Evolutionary conservation across 805 yeast species (phyloP), one percentile per base, ranked within the genome.

Genomic region (Yarrowia keelungensis): DNA sequence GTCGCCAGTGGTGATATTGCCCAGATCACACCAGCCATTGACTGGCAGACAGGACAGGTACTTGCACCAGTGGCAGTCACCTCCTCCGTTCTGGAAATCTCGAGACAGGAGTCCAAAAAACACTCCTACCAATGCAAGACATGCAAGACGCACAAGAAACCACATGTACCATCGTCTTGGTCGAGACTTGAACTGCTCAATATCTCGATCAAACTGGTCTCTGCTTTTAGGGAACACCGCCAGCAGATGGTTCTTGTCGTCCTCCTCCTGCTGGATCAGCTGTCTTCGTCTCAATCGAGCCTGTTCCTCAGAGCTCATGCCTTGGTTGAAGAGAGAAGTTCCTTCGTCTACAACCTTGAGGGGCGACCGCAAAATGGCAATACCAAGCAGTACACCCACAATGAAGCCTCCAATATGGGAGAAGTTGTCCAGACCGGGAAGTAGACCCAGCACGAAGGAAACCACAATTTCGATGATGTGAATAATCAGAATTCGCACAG

Each of bases 321-420:
- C 50, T 16, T 42, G 49, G 35, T 42, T 42, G 19, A 50, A 51
- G 26, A 65, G 39, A 11, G 61, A 51, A 3, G 51, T 26, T 9
- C 68, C 68, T 5, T 65, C 68, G 69, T 41, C 58, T 2, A 74
- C 70, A 35, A 76, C 61, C 41, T 69, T 69, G 16, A 80, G 78
- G 1, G 93, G 93, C 70, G 86, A 88, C 47, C 85, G 81, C 47
- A 89, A 73, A 11, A 88, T 71, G 0, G 83, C 77, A 0, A 86
- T 73, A 0, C 89, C 85, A 42, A 81, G 71, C 36, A 85, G 74
- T 0, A 86, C 46, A 0, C 93, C 93, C 77, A 86, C 78, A 32
- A 86, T 83, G 77, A 89, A 87, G 7, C 93, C 93, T 11, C 93
- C 93, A 72, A 89, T 84, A 75, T 89, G 92, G 51, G 89, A 83